Evolutionary conservation across 179 eudicot genomes (phyloP).

Genomic region (Amaranthus tricolor): DNA sequence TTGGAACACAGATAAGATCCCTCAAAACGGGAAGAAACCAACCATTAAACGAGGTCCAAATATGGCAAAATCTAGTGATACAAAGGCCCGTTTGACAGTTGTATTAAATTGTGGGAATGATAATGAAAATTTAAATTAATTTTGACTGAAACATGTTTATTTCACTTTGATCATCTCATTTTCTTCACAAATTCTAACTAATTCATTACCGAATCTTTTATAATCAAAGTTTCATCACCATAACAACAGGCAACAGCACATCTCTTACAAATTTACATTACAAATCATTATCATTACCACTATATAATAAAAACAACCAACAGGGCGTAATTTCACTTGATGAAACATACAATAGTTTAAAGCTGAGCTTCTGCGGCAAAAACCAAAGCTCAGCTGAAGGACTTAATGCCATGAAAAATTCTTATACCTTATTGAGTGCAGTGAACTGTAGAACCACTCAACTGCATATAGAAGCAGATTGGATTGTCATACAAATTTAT

Average conservation of each 20-base stretch:
- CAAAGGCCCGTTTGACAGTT: no score
- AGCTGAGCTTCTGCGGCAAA: not conserved
- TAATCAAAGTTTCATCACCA: no score
- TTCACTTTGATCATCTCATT: no score
- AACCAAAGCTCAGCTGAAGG: not conserved
- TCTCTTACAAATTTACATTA: no score
- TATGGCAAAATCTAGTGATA: not conserved
- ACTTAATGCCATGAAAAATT: not conserved
- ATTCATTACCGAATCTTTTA: no score
- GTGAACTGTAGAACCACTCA: slow-evolving; percentile 7
- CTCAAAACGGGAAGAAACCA: not conserved
- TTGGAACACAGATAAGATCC: not conserved
- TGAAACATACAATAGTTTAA: slow-evolving; percentile 3
- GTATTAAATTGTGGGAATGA: no score
- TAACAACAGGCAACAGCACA: no score
- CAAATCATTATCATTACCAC: no score
- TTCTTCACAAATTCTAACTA: no score
- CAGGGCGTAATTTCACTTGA: not conserved
- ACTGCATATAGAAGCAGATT: slow-evolving; percentile 16
- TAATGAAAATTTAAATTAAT: no score
- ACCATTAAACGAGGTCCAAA: not conserved
- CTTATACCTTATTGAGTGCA: slow-evolving; percentile 5
- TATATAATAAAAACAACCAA: no score
- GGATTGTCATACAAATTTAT: slow-evolving; percentile 7
- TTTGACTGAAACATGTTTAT: no score